phyloP scores from a whole-genome alignment of 2,329 filamentous ascomycete species.

The Pestalotiopsis sp. region DNA sequence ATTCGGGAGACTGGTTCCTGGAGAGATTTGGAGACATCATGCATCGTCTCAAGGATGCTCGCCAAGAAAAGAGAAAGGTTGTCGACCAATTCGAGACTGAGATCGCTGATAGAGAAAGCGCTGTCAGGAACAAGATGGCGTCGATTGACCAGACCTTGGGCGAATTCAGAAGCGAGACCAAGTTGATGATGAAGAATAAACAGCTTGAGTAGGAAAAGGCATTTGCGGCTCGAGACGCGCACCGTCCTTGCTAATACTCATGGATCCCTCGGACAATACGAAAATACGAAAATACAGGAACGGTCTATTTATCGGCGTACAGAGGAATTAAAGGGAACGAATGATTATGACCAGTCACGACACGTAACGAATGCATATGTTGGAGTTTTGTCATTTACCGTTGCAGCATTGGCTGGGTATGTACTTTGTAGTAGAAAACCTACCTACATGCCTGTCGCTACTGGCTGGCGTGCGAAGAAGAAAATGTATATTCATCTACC shows the following conservation, averaged over 20 bases:
- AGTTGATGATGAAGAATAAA: slow-evolving; percentile 49
- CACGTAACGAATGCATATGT: slow-evolving; percentile 10
- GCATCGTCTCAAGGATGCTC: slow-evolving; percentile 47
- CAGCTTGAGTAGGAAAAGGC: slow-evolving; percentile 13
- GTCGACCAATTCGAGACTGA: slow-evolving; percentile 57
- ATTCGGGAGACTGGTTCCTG: slow-evolving; percentile 62
- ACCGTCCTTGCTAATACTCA: neutral
- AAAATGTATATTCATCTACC: neutral
- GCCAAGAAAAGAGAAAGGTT: slow-evolving; percentile 51
- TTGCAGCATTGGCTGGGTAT: neutral
- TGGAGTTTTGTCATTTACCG: slow-evolving; percentile 12
- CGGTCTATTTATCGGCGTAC: neutral
- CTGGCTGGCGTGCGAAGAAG: neutral
- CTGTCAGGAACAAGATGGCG: slow-evolving; percentile 54
- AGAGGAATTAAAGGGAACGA: slow-evolving; percentile 2
- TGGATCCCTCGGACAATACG: neutral
- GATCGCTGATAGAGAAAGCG: slow-evolving; percentile 56
- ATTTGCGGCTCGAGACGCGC: neutral
- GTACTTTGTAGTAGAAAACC: neutral
- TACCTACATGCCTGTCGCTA: neutral
- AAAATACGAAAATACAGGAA: neutral
- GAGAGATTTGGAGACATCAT: slow-evolving; percentile 55
- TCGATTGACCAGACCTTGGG: slow-evolving; percentile 57
- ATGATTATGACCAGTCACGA: neutral
- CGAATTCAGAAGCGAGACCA: slow-evolving; percentile 59